Evolutionary conservation across 2,329 filamentous ascomycete genomes (phyloP), one percentile per base, ranked within the genome.

Genomic region (Saccharata proteae): DNA sequence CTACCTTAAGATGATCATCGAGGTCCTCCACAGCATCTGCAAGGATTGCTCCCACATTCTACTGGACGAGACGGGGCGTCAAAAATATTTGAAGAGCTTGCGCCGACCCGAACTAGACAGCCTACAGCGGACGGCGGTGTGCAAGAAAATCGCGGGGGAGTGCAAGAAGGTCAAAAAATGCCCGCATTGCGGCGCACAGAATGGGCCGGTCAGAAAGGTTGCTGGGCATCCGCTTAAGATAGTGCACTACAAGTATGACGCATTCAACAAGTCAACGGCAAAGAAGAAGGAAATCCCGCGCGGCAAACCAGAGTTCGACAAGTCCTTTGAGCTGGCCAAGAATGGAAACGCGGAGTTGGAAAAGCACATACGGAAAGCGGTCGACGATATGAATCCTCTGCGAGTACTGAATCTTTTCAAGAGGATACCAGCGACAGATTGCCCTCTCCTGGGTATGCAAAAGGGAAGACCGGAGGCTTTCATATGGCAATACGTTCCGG

Each of bases 391-490:
- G 47, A 93, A 93, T 44, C 86, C 90, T 0, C 64, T 96, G 15
- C 70, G 82, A 37, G 83, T 93, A 1, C 61, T 96, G 34, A 93
- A 93, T 44, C 69, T 98, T 18, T 93, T 98, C 63, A 86, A 85
- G 55, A 76, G 80, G 48, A 84, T 98, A 34, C 78, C 75, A 9
- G 72, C 80, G 3, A 72, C 74, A 6, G 90, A 98, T 53, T 93
- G 88, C 52, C 86, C 96, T 54, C 67, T 98, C 14, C 66, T 98
- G 1, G 88, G 88, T 4, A 72, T 98, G 45, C 77, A 94, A 47
- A 85, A 93, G 45, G 84, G 84, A 8, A 72, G 86, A 12, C 90
- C 90, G 0, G 90, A 98, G 52, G 93, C 93, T 76, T 92, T 96
- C 54, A 74, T 98, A 26, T 98, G 90, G 90, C 86, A 93, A 50